Conservation (phyloP, 2,329 filamentous ascomycete species). For the Zymoseptoria crescenta region DNA sequence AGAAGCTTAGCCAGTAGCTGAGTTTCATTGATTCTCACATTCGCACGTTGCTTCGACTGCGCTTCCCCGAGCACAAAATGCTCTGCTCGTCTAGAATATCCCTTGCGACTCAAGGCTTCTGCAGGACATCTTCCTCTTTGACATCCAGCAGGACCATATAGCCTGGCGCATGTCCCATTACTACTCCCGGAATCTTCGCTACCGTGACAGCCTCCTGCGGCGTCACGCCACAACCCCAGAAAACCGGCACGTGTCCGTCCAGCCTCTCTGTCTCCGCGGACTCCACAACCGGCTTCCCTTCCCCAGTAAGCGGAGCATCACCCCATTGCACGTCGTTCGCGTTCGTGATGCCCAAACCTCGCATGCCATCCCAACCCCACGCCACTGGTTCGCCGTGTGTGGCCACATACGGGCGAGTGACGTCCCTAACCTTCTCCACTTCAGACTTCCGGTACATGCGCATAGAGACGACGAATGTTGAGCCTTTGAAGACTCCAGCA, state of each 20-base stretch:
- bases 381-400: conserved; percentile 59
- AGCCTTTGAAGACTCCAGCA: conserved; percentile 49
- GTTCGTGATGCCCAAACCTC: conserved; percentile 47
- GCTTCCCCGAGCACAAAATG: too few relatives aligned
- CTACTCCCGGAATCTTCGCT: conserved; percentile 45
- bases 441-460: conserved; percentile 46
- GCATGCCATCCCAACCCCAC: conserved; percentile 55
- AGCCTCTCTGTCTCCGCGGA: conserved; percentile 10
- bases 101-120: neutral
- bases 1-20: too few relatives aligned
- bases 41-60: too few relatives aligned
- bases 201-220: conserved; percentile 57
- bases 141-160: conserved; percentile 55
- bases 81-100: neutral
- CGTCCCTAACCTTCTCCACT: conserved; percentile 45
- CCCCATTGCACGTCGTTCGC: conserved; percentile 51
- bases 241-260: conserved; percentile 46
- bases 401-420: conserved; percentile 48
- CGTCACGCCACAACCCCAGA: conserved; percentile 60
- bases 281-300: conserved; percentile 16
- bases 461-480: conserved; percentile 57
- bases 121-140: conserved; percentile 34
- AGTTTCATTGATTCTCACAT: too few relatives aligned
- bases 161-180: conserved; percentile 56
- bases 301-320: conserved; percentile 35